These are phyloP conservation scores for Tylopilus subfusipes DNA, from an alignment of 768 basidiomycete genomes.

Conservation along the genomic window DNA sequence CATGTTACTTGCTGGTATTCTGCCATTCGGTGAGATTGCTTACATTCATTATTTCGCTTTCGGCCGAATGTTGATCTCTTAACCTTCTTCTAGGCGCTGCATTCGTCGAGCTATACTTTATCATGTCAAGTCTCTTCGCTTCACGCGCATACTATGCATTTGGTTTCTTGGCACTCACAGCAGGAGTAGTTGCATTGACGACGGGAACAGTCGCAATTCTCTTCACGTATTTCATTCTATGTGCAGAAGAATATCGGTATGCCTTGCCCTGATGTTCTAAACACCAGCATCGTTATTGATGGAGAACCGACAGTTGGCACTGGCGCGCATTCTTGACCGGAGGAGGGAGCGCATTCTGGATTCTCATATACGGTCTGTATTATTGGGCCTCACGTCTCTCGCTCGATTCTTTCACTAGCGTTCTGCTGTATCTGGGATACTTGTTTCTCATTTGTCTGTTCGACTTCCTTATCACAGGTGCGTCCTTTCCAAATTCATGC, in stretches of 20 bases:
- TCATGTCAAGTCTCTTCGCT: constrained; percentile 88
- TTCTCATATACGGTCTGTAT: constrained; percentile 83
- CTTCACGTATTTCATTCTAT: constrained; percentile 87
- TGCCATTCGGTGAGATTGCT: constrained; percentile 74
- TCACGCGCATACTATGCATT: constrained; percentile 94
- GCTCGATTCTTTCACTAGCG: constrained; percentile 75
- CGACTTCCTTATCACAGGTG: constrained; percentile 86
- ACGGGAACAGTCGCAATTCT: constrained; percentile 89
- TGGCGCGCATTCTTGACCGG: constrained; percentile 94
- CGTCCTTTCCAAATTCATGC: constrained; percentile 3
- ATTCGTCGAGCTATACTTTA: constrained; percentile 92
- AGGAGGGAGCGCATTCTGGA: constrained; percentile 90
- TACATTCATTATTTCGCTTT: neutral
- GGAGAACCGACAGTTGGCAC: constrained; percentile 68
- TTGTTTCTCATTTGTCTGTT: constrained; percentile 77
- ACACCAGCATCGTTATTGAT: constrained; percentile 1
- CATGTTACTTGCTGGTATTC: constrained; percentile 80
- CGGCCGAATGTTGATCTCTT: constrained; percentile 1
- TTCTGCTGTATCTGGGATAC: constrained; percentile 87
- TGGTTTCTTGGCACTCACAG: constrained; percentile 88
- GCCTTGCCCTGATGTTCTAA: constrained; percentile 13
- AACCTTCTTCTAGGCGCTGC: constrained; percentile 64
- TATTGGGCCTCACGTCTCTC: constrained; percentile 87
- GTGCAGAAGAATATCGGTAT: constrained; percentile 91
- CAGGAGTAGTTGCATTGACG: constrained; percentile 76